Evolutionary conservation across 2,329 filamentous ascomycete genomes (phyloP), one percentile per base, ranked within the genome.

Genomic region (Alternaria viburni): DNA sequence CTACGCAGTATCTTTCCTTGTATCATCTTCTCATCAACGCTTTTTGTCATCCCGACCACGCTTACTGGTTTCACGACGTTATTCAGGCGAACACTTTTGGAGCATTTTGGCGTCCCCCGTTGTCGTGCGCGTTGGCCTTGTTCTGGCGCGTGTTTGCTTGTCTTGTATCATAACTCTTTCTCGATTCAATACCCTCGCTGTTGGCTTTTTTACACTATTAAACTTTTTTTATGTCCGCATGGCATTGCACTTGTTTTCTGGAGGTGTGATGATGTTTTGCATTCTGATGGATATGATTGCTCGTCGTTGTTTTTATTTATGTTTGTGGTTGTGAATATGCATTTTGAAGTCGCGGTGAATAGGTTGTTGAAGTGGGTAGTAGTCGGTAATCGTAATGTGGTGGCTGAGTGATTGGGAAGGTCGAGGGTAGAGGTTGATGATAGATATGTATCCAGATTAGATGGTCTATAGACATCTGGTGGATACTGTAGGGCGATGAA

Each of bases 131-230:
- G 32, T 36, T 10, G 32, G 32, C 32, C 32, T n/a, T n/a, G 32
- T 36, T n/a, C 1, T n/a, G 32, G 32, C 32, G 30, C 30, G 30
- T 36, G 30, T 15, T 36, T 36, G 50, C 56, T 28, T 56, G 36
- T n/a, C 21, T 5, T 55, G 52, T 55, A 55, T 21, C 52, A 30
- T 55, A 41, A 41, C n/a, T 17, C 9, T 41, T 50, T 25, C 46
- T 26, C 46, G 46, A 55, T 55, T 55, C 52, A 45, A 55, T 55
- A 55, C 52, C 52, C 52, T 55, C 52, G 52, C 52, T 55, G 52
- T 55, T 50, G 6, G 11, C 19, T 49, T 57, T 46, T 46, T 46
- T 23, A 32, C 26, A 41, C 36, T 41, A 41, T 17, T 41, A 41
- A 41, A 41, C n/a, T 41, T 41, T 32, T 41, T 41, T 17, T 17